These are phyloP conservation scores for Mycena polygramma DNA, from an alignment of 768 basidiomycete species.

Conservation along the genomic window DNA sequence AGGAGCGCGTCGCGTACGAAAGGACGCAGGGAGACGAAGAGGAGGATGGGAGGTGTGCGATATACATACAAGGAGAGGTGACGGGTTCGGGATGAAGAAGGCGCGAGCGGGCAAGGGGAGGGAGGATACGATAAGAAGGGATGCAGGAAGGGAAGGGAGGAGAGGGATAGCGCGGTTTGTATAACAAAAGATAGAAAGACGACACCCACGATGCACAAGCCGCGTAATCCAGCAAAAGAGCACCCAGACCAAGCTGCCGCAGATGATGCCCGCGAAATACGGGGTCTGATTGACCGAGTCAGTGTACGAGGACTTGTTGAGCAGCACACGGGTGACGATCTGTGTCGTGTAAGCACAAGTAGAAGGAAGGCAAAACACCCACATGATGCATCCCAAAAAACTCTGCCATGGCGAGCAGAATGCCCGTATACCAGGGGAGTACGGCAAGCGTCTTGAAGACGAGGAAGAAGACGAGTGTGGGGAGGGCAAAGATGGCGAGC, in stretches of 20 bases:
- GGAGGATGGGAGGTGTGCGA: too few relatives aligned
- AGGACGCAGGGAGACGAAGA: too few relatives aligned
- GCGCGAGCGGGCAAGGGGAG: too few relatives aligned
- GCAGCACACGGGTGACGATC: constrained; percentile 88
- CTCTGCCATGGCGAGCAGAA: constrained; percentile 85
- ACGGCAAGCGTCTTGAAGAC: constrained; percentile 88
- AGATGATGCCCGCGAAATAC: constrained; percentile 94
- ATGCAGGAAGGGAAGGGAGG: too few relatives aligned
- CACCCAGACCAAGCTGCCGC: constrained; percentile 89
- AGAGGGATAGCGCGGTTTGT: too few relatives aligned
- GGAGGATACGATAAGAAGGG: too few relatives aligned
- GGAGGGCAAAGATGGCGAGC: constrained; percentile 82
- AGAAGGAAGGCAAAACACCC: constrained; percentile 44
- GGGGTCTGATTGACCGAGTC: constrained; percentile 89
- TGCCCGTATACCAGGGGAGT: constrained; percentile 91
- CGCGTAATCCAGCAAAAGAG: constrained; percentile 85
- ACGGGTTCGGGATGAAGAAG: too few relatives aligned
- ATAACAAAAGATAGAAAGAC: too few relatives aligned
- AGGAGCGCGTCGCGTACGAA: too few relatives aligned
- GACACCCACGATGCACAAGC: constrained; percentile 73
- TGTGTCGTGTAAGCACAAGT: constrained; percentile 40
- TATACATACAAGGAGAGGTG: too few relatives aligned
- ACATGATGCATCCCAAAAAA: constrained; percentile 97
- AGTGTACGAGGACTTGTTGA: constrained; percentile 85
- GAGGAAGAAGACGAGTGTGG: constrained; percentile 82